These are phyloP conservation scores for Trichomonas vaginalis DNA, from an alignment of 208 protist genomes.

Conservation along the genomic window DNA sequence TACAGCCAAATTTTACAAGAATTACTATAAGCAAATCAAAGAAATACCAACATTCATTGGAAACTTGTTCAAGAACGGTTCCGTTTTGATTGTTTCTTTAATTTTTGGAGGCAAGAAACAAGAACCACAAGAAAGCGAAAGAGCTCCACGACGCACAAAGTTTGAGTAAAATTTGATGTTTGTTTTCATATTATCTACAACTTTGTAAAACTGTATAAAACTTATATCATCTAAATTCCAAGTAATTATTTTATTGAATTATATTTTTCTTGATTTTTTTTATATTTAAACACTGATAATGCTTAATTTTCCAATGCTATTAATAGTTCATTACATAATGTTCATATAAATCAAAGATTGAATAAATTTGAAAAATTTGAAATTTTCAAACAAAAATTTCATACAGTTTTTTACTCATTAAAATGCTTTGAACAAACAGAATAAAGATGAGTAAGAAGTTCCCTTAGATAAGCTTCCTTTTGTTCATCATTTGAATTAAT, in stretches of 20 bases:
- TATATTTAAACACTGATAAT: too few species aligned
- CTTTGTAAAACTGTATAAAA: too few species aligned
- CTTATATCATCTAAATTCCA: too few species aligned
- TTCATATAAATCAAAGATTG: too few species aligned
- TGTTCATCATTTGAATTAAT: not conserved
- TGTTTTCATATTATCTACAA: too few species aligned
- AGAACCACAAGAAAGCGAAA: not conserved
- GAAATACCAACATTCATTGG: not conserved
- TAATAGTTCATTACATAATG: too few species aligned
- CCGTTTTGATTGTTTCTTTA: not conserved
- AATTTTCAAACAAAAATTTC: not conserved
- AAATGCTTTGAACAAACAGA: not conserved
- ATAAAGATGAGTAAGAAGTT: not conserved
- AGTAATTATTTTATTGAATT: too few species aligned
- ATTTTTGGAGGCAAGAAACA: not conserved
- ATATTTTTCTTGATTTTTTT: too few species aligned
- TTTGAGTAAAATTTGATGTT: too few species aligned
- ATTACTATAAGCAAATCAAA: not conserved
- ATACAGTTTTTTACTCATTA: not conserved
- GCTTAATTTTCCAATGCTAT: too few species aligned
- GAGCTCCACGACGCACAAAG: not conserved
- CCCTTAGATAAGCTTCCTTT: not conserved
- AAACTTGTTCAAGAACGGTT: not conserved
- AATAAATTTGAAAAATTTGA: too few species aligned
- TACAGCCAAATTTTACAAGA: not conserved